A percentile compares a stretch with the other conserved stretches of the same genome.
Conservation (phyloP, 805 yeast genomes). For the Myxozyma melibiosi region DNA sequence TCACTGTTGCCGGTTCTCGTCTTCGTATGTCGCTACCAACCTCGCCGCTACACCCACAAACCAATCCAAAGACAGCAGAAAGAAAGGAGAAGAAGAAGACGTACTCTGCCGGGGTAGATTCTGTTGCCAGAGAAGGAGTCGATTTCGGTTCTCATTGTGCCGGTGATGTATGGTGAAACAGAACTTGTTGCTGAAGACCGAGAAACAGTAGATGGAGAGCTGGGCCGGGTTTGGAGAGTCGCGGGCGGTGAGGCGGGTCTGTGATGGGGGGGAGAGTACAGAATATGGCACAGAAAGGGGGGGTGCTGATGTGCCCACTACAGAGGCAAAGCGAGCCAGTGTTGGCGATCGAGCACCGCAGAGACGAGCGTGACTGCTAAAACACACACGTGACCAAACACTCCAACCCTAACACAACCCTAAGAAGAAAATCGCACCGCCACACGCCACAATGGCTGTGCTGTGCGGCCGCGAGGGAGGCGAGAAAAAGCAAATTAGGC, state of each 20-base stretch:
- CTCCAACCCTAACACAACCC: no score
- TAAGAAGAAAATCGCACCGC: no score
- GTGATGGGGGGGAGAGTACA: background rate
- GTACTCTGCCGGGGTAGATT: constrained; percentile 98
- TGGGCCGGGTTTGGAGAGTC: background rate
- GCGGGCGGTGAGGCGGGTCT: background rate
- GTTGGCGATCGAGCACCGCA: no score
- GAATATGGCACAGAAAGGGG: no score
- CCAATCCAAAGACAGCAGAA: background rate
- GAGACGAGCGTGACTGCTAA: no score
- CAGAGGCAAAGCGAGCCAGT: no score
- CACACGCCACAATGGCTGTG: no score
- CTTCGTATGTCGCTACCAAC: background rate
- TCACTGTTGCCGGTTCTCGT: background rate
- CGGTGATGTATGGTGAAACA: constrained; percentile 12
- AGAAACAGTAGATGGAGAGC: constrained; percentile 2
- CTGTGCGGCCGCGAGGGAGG: no score
- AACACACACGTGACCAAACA: no score
- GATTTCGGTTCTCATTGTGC: constrained; percentile 95
- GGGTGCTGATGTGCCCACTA: no score
- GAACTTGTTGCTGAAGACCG: constrained; percentile 1
- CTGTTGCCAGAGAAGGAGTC: constrained; percentile 99
- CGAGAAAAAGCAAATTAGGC: no score
- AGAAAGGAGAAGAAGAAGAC: constrained; percentile 14
- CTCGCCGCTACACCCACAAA: background rate